Conservation (phyloP, 2,329 filamentous ascomycete species). For the Zarea fungicola region DNA sequence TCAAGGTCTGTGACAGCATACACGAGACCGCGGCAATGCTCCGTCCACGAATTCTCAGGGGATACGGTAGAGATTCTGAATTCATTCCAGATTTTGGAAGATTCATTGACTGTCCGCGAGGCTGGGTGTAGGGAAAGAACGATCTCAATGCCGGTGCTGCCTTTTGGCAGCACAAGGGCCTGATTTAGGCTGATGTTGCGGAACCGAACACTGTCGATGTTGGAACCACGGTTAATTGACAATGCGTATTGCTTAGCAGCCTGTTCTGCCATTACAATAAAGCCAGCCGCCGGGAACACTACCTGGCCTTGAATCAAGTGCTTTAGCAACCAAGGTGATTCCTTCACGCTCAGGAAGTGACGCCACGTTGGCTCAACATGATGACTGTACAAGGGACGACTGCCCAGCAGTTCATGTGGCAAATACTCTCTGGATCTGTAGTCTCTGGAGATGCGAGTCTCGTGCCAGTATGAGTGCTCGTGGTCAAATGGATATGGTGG, state of each 20-base stretch:
- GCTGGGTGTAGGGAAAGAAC: not conserved
- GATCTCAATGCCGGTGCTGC: not conserved
- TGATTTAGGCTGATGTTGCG: not conserved
- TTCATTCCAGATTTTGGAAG: constrained; percentile 13
- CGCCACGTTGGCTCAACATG: not conserved
- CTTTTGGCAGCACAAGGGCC: not conserved
- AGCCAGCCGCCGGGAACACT: not conserved
- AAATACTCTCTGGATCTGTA: not conserved
- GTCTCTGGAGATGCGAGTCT: not conserved
- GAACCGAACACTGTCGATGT: not conserved
- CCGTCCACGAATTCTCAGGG: constrained; percentile 7
- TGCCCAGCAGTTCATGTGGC: not conserved
- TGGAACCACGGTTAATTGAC: not conserved
- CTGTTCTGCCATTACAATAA: no score
- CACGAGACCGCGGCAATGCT: constrained; percentile 10
- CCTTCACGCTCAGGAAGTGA: not conserved
- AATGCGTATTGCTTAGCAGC: not conserved
- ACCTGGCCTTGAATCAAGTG: not conserved
- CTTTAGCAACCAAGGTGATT: not conserved
- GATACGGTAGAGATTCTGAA: constrained; percentile 14
- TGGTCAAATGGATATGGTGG: not conserved
- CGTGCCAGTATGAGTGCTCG: not conserved
- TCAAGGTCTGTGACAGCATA: not conserved
- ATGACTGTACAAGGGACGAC: not conserved
- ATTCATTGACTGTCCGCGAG: constrained; percentile 7